Percentiles rank a stretch among this genome's conserved stretches.
Conservation (phyloP, 1,139 yeast genomes). For the Komagataea norvegica region DNA sequence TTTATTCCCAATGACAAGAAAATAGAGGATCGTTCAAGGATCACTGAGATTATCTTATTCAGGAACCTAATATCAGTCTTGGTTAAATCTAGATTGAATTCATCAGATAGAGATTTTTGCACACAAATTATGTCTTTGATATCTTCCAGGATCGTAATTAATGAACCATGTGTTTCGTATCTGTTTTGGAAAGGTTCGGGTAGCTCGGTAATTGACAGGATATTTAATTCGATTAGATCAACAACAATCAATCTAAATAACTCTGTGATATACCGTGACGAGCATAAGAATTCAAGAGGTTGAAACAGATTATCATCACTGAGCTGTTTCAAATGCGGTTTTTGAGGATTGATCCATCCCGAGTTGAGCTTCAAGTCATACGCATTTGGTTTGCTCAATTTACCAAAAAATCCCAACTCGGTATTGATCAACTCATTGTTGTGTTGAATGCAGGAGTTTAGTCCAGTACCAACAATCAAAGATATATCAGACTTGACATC, state of each 20-base stretch:
- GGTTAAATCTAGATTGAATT: neutral
- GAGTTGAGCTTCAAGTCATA: conserved; percentile 19
- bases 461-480: conserved; percentile 34
- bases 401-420: conserved; percentile 33
- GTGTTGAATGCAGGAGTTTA: conserved; percentile 28
- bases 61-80: conserved; percentile 1
- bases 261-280: conserved; percentile 22
- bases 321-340: conserved; percentile 6
- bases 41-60: conserved; percentile 1
- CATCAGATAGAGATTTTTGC: neutral
- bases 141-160: conserved; percentile 21
- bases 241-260: conserved; percentile 15
- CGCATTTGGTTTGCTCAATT: conserved; percentile 13
- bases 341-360: conserved; percentile 9
- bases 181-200: neutral
- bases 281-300: conserved; percentile 24
- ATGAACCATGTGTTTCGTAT: conserved; percentile 23
- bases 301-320: conserved; percentile 13
- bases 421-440: conserved; percentile 26
- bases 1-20: conserved; percentile 23
- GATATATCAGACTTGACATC: conserved; percentile 24
- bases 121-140: neutral
- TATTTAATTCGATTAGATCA: conserved; percentile 8
- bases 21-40: conserved; percentile 25
- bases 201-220: neutral